Base-by-base conservation (phyloP, 139 green algal species). In the Gonium pectorale region DNA sequence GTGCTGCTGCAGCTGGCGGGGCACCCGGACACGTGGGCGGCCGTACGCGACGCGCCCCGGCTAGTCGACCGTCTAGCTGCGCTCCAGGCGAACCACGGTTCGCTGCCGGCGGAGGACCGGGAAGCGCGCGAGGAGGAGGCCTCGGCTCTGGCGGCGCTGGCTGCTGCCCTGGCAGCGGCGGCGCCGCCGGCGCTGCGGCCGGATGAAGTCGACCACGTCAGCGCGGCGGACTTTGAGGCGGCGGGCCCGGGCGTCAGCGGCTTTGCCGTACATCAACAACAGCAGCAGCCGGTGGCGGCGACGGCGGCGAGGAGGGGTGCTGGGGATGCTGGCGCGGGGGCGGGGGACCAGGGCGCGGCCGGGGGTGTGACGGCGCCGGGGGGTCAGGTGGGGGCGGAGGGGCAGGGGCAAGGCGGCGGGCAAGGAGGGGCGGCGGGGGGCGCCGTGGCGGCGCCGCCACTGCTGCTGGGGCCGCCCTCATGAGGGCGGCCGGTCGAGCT, bases 1-100 rank as follows among this genome's bases (percentile, higher is more conserved):
- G 68, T 89, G 67, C 66, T 90, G 49, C 37, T 86, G 40, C 67
- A 92, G 82, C 52, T 95, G 43, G 81, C 83, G 15, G 56, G 43
- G 0, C 38, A 89, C 31, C 56, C 83, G 31, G 51, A 75, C 31
- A 88, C 78, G 26, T 89, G 87, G 89, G 46, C 60, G 21, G 63
- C 8, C 33, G 75, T 94, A 24, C 40, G 54, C 24, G 63, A 72
- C 5, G 31, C 75, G 22, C 49, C 81, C 15, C 52, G 38, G 31
- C 83, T 92, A 52, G 52, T 40, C 64, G 17, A 49, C 43, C 64
- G 60, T 37, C 73, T 95, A 66, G 80, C 85, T 37, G 64, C 63
- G 49, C 79, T 91, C 79, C 59, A 67, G 24, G 31, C 62, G 38
- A 75, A 90, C 49, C 91, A 94, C 21, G 69, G 73, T 72, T 72